Percentiles rank a stretch among this genome's conserved stretches.
Evolutionary conservation across 345 rosid species (phyloP).

Genomic region (Trapa incisa): DNA sequence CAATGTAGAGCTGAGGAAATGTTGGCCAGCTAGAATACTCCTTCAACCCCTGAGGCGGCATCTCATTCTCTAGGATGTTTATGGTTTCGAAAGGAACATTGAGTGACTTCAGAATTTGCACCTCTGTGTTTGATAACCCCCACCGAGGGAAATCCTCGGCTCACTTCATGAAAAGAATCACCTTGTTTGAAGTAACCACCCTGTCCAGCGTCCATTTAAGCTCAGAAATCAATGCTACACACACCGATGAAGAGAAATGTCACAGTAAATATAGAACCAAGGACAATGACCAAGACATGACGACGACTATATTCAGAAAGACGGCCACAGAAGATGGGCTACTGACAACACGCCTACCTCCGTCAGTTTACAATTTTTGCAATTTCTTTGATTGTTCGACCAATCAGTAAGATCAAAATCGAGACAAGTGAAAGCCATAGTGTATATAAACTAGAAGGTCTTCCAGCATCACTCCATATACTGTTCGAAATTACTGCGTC

Average conservation of each 20-base stretch:
- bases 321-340: neutral
- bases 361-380: neutral
- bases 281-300: neutral
- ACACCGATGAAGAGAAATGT: neutral
- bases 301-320: neutral
- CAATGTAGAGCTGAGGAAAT: conserved; percentile 86
- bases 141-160: conserved; percentile 82
- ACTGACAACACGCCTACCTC: neutral
- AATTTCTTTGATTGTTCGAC: neutral
- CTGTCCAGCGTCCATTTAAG: conserved; percentile 63
- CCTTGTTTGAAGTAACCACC: conserved; percentile 59
- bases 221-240: conserved; percentile 50
- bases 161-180: conserved; percentile 84
- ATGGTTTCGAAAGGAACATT: conserved; percentile 69
- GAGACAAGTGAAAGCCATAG: neutral
- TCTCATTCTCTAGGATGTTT: conserved; percentile 74
- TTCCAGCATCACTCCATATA: neutral
- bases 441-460: neutral
- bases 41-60: conserved; percentile 72
- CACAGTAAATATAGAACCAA: neutral
- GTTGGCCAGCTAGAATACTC: conserved; percentile 95
- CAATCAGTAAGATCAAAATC: neutral
- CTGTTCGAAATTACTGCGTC: neutral
- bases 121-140: conserved; percentile 89
- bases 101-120: conserved; percentile 59